phyloP scores from a whole-genome alignment of 805 yeast genomes.

The Sugiyamaella mastotermitis region DNA sequence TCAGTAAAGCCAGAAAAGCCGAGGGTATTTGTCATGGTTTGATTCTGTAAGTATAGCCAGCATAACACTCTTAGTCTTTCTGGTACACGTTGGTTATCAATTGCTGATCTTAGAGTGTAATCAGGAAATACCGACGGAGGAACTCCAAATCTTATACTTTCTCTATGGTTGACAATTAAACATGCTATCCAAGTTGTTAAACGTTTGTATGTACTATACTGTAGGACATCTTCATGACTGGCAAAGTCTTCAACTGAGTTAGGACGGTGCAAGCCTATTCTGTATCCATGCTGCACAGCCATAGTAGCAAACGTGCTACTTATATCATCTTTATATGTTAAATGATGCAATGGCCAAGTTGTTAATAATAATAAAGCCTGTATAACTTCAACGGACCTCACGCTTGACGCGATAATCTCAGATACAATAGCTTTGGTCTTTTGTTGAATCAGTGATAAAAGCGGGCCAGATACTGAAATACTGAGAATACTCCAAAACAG shows the following conservation, averaged over 20 bases:
- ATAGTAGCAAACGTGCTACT: slow-evolving; percentile 3
- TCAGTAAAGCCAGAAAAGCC: slow-evolving; percentile 5
- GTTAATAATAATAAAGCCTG: slow-evolving; percentile 8
- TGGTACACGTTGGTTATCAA: slow-evolving; percentile 4
- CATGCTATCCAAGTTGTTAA: slow-evolving; percentile 10
- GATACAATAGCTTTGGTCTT: not conserved
- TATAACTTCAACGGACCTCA: slow-evolving; percentile 7
- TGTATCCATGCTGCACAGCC: slow-evolving; percentile 2
- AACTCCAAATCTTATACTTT: slow-evolving; percentile 3
- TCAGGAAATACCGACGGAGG: slow-evolving; percentile 4
- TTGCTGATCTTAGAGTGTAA: slow-evolving; percentile 1
- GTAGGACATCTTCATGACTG: not conserved
- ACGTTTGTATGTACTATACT: slow-evolving; percentile 4
- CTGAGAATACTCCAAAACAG: slow-evolving; percentile 8
- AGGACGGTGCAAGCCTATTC: slow-evolving; percentile 6
- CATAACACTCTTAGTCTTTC: slow-evolving; percentile 5
- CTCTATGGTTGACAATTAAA: slow-evolving; percentile 1
- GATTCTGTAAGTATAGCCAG: not conserved
- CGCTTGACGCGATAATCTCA: not conserved
- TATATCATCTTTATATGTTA: slow-evolving; percentile 3
- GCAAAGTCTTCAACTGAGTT: not conserved
- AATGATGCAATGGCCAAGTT: slow-evolving; percentile 6
- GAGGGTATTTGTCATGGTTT: slow-evolving; percentile 3
- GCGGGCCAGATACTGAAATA: slow-evolving; percentile 2
- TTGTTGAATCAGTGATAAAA: slow-evolving; percentile 1